Evolutionary conservation across 768 basidiomycete genomes (phyloP).

Genomic region (Leucocoprinus birnbaumii): DNA sequence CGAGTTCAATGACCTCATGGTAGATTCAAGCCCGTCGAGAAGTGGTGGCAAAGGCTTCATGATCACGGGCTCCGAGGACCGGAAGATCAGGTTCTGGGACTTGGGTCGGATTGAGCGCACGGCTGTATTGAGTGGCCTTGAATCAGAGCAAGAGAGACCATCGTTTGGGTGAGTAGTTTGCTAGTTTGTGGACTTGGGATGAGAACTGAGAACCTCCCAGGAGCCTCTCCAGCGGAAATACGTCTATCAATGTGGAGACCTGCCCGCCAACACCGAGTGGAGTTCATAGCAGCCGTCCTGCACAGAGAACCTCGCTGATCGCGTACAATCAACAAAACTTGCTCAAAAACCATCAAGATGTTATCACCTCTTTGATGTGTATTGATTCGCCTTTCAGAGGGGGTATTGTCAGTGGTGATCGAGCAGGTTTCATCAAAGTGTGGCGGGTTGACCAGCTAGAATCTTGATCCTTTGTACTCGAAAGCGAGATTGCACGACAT

Average conservation of each 20-base stretch:
- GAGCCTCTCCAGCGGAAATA: conserved; percentile 37
- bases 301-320: conserved; percentile 75
- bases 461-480: background rate
- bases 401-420: conserved; percentile 89
- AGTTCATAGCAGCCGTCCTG: conserved; percentile 61
- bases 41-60: conserved; percentile 62
- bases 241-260: conserved; percentile 59
- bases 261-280: conserved; percentile 46
- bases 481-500: no score
- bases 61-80: conserved; percentile 88
- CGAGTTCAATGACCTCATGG: conserved; percentile 43
- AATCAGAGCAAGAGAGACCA: conserved; percentile 73
- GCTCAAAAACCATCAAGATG: conserved; percentile 86
- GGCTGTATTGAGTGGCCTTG: conserved; percentile 74
- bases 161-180: conserved; percentile 59
- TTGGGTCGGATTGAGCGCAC: conserved; percentile 70
- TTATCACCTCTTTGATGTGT: conserved; percentile 80
- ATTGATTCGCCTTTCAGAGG: conserved; percentile 93
- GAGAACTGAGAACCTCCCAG: conserved; percentile 14
- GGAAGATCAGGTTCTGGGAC: conserved; percentile 88
- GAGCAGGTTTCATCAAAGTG: conserved; percentile 86
- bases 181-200: background rate
- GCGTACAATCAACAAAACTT: conserved; percentile 82
- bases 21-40: conserved; percentile 35
- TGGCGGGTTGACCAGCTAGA: conserved; percentile 71